Evolutionary conservation across 2,329 filamentous ascomycete species (phyloP), one percentile per base, ranked within the genome.

Genomic region (Curvularia hawaiiensis): DNA sequence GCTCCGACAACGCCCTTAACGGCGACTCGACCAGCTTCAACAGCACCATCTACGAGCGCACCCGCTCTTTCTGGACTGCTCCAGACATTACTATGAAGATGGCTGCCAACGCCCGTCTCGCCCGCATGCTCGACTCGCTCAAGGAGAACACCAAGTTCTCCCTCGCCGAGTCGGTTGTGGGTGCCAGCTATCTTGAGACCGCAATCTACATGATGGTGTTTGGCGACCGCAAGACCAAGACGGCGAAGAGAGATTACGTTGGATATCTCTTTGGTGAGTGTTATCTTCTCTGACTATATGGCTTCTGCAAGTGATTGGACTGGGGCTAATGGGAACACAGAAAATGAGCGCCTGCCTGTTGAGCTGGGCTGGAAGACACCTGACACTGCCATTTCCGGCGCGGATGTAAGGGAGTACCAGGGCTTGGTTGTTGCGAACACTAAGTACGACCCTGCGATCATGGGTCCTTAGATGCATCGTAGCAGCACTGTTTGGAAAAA

Each of bases 21-120:
- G 31, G 28, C 22, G 54, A 57, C 18, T 50, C 44, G 3, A 24
- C 44, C 35, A 50, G 51, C 10, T 54, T 85, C 75, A 83, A 85
- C 70, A 68, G 77, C 31, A 79, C 76, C 8, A 66, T 83, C 62
- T 85, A 84, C 66, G 77, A 79, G 41, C 69, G 79, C 56, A 79
- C 79, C 0, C 72, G 61, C 38, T 56, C 64, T 3, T 84, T 48
- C 38, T 57, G 44, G 44, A 57, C 54, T 4, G 44, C 35, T 0
- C 43, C 52, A 0, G 3, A 26, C 2, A 53, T 57, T 24, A 35
- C 24, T 30, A 14, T 57, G 4, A 50, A 57, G 12, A 57, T 57
- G 54, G 54, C 50, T 2, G 54, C 54, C 14, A 53, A 57, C 18
- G 54, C 50, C 3, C 54, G 54, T 11, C 50, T 57, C 10, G 44